phyloP scores from a whole-genome alignment of 73 alveolate genomes.

The Blepharisma stoltei region DNA sequence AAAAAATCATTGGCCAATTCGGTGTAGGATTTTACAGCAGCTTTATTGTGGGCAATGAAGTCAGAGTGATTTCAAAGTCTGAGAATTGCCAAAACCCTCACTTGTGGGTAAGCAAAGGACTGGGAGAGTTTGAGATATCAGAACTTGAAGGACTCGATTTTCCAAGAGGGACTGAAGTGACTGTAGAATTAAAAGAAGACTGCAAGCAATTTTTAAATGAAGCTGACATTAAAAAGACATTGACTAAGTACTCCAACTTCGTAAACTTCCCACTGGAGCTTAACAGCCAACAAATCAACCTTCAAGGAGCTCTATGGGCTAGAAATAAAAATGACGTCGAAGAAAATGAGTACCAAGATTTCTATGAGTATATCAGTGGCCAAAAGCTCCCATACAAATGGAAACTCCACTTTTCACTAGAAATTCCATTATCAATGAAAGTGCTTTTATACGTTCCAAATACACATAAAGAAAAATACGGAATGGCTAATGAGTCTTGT shows the following conservation, averaged over 20 bases:
- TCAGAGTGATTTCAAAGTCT: constrained; percentile 57
- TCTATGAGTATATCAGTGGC: constrained; percentile 61
- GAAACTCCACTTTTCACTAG: constrained; percentile 65
- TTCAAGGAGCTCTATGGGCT: constrained; percentile 67
- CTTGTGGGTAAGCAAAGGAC: constrained; percentile 74
- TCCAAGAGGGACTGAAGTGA: constrained; percentile 70
- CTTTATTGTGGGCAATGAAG: constrained; percentile 73
- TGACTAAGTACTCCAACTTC: constrained; percentile 62
- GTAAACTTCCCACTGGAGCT: constrained; percentile 60
- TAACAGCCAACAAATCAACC: constrained; percentile 56
- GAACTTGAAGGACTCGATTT: constrained; percentile 37
- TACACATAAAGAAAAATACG: constrained; percentile 65
- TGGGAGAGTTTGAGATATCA: constrained; percentile 53
- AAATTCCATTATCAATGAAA: constrained; percentile 71
- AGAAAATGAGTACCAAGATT: constrained; percentile 59
- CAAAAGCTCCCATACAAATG: constrained; percentile 57
- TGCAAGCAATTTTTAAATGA: constrained; percentile 46
- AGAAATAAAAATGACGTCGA: constrained; percentile 60
- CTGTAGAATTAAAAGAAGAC: constrained; percentile 59
- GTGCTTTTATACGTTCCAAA: constrained; percentile 65
- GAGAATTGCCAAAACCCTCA: constrained; percentile 54
- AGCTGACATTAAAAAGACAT: constrained; percentile 41
- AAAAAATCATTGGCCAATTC: constrained; percentile 71
- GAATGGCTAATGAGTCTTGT: constrained; percentile 58
- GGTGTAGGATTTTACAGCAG: constrained; percentile 80